Evolutionary conservation across 768 basidiomycete species (phyloP).

Genomic region (Lentinula lateritia): DNA sequence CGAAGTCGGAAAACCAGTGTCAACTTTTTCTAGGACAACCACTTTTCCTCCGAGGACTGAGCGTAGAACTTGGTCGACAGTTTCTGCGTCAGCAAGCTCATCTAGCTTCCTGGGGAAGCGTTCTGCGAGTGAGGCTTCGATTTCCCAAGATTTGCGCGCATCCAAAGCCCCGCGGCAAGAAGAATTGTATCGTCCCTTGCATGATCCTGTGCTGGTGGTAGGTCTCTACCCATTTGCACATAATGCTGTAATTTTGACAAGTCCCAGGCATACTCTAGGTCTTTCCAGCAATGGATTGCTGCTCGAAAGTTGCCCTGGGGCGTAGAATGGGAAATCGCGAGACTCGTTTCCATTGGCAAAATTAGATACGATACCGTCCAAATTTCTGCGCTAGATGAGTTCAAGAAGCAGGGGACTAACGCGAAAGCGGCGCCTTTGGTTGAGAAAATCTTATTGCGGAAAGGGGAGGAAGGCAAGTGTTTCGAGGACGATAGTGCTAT

Average conservation of each 20-base stretch:
- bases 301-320: slow-evolving; percentile 18
- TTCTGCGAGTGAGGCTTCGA: not conserved
- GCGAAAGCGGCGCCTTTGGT: slow-evolving; percentile 18
- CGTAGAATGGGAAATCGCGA: slow-evolving; percentile 35
- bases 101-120: not conserved
- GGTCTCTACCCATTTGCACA: not conserved
- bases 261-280: not conserved
- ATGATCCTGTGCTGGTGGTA: not conserved
- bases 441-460: slow-evolving; percentile 10
- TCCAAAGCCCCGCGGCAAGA: not conserved
- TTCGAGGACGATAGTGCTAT: not conserved
- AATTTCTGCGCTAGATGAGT: slow-evolving; percentile 14
- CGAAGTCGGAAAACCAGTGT: not conserved
- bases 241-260: not conserved
- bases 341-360: slow-evolving; percentile 17
- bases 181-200: not conserved
- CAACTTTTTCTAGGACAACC: not conserved
- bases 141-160: not conserved
- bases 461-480: not conserved
- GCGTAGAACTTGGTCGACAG: not conserved
- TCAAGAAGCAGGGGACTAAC: slow-evolving; percentile 19
- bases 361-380: slow-evolving; percentile 18
- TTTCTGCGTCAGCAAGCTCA: not conserved
- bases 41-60: not conserved
- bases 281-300: slow-evolving; percentile 7